Evolutionary conservation across 495 filamentous ascomycete genomes (phyloP), one percentile per base, ranked within the genome.

Genomic region (Saxophila tyrrhenica): DNA sequence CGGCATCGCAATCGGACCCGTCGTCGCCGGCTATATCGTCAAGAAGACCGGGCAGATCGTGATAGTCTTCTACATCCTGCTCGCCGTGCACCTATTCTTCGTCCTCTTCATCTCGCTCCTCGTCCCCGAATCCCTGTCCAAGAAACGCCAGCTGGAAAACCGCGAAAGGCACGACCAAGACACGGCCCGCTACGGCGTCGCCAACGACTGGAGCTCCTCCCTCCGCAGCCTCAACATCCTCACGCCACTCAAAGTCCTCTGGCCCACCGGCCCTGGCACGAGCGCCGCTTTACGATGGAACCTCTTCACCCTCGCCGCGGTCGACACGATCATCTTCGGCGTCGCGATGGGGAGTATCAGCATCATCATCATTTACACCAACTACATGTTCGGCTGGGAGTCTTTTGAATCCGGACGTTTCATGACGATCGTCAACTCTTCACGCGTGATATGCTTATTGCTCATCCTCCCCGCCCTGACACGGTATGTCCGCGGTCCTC

Each of bases 1-100:
- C 9, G 92, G 92, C 23, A 81, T 96, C 45, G 90, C 92, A 3
- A 56, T 85, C 13, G 92, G 92, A 0, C 92, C 92, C 1, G 72
- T 88, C 15, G 57, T 92, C 9, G 85, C 86, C 2, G 92, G 85
- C 8, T 79, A 83, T 55, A 61, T 97, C 32, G 80, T 95, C 45
- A 75, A 84, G 60, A 69, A 67, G 60, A 89, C 85, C 0, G 83
- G 81, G 0, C 73, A 76, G 2, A 69, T 88, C 13, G 60, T 94
- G 20, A 74, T 74, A 21, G 77, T 94, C 32, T 98, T 98, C 64
- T 92, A 88, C 63, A 70, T 84, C 25, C 80, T 84, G 0, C 63
- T 95, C 2, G 77, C 66, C n/a, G 78, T 80, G 47, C 89, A 95
- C 64, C 24, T 71, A 9, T 65, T 83, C 56, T 94, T 88, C 67